phyloP scores from a whole-genome alignment of 257 asterid species.

The Anisodus acutangulus region DNA sequence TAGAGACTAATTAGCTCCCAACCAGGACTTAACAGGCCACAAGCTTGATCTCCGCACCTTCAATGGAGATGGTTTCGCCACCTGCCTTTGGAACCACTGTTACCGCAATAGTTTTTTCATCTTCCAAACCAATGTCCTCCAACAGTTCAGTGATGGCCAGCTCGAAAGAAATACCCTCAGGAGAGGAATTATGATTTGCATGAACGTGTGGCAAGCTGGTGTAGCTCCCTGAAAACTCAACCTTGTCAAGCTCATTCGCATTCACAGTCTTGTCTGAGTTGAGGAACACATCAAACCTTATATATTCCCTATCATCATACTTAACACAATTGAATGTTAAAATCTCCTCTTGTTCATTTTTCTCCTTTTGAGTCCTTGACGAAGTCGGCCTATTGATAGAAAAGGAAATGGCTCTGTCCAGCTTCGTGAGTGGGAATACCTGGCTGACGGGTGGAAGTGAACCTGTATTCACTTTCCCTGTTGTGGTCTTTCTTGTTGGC shows the following conservation, averaged over 20 bases:
- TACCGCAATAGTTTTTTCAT: too few relatives aligned
- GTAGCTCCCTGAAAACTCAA: constrained; percentile 54
- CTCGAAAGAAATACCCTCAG: not conserved
- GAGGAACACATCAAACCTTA: constrained; percentile 57
- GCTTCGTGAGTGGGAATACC: constrained; percentile 43
- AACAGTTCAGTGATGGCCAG: not conserved
- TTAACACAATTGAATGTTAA: constrained; percentile 37
- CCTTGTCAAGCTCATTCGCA: constrained; percentile 44
- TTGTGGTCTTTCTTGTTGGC: constrained; percentile 37
- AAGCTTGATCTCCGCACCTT: too few relatives aligned
- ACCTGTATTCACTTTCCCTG: constrained; percentile 19
- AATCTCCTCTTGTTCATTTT: constrained; percentile 48
- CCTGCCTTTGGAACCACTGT: too few relatives aligned
- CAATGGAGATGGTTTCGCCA: too few relatives aligned
- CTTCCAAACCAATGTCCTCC: too few relatives aligned
- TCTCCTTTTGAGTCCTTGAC: constrained; percentile 26
- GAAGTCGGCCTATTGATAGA: constrained; percentile 37
- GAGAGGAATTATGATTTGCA: not conserved
- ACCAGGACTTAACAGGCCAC: too few relatives aligned
- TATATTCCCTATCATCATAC: constrained; percentile 35
- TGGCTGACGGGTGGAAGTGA: constrained; percentile 21
- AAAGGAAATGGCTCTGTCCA: constrained; percentile 38
- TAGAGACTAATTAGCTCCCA: too few relatives aligned
- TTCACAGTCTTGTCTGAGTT: constrained; percentile 54
- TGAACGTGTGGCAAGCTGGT: constrained; percentile 56